phyloP scores from a whole-genome alignment of 352 stramenopile species.

The Phytophthora capsici region DNA sequence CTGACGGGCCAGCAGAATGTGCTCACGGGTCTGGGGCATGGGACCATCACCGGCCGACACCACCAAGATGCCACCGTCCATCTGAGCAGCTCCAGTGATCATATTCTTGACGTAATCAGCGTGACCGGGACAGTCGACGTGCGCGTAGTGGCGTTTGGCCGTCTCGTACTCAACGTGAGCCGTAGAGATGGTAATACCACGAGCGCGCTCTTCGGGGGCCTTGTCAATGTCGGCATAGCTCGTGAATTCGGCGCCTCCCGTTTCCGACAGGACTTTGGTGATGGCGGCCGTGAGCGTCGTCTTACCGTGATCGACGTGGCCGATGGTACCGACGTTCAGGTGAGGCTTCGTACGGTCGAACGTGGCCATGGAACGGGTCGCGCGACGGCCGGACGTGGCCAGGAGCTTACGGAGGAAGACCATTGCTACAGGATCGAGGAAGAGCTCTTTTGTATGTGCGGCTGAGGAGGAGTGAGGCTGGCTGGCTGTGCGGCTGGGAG shows the following conservation, averaged over 20 bases:
- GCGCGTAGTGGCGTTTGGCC: conserved; percentile 58
- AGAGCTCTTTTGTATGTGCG: conserved; percentile 15
- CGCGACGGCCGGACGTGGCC: conserved; percentile 22
- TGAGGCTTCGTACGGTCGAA: conserved; percentile 95
- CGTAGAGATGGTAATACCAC: conserved; percentile 43
- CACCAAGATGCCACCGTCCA: conserved; percentile 94
- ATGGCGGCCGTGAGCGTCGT: conserved; percentile 97
- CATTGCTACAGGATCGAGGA: conserved; percentile 13
- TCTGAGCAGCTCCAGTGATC: conserved; percentile 97
- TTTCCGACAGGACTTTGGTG: conserved; percentile 89
- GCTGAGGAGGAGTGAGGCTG: conserved; percentile 10
- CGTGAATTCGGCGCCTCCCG: conserved; percentile 84
- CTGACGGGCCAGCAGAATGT: conserved; percentile 96
- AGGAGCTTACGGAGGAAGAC: conserved; percentile 41
- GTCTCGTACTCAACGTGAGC: conserved; percentile 42
- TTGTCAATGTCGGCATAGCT: conserved; percentile 96
- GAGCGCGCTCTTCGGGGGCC: conserved; percentile 81
- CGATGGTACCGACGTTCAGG: conserved; percentile 98
- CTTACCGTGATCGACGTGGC: conserved; percentile 98
- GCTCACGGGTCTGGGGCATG: conserved; percentile 94
- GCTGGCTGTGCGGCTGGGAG: conserved; percentile 17
- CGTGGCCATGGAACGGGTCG: conserved; percentile 42
- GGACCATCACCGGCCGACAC: conserved; percentile 85
- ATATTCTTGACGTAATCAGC: conserved; percentile 94
- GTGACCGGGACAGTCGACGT: conserved; percentile 97